Conservation (phyloP, 129 eudicot species). For the Logfia minima region DNA sequence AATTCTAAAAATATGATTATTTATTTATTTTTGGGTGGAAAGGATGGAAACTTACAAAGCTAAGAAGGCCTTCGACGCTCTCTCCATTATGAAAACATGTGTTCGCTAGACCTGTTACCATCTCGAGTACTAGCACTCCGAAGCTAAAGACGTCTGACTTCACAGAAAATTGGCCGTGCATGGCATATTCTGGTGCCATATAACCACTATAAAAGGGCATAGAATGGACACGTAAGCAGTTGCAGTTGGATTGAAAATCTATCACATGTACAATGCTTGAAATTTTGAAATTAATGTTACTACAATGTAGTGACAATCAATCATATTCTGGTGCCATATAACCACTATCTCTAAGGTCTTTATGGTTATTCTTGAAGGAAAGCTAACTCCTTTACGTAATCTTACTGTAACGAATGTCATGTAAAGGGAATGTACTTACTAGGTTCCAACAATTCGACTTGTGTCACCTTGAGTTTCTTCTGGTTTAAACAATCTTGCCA, state of each 20-base stretch:
- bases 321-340: no score
- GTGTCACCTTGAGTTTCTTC: constrained; percentile 20
- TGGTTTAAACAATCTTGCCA: constrained; percentile 19
- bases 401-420: background rate
- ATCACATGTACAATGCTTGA: no score
- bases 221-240: background rate
- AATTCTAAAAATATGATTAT: background rate
- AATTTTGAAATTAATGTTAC: no score
- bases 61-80: background rate
- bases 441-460: constrained; percentile 22
- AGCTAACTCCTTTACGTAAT: background rate
- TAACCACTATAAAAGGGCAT: background rate
- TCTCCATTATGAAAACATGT: background rate
- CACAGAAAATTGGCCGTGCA: constrained; percentile 13
- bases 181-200: constrained; percentile 17
- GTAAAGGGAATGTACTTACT: constrained; percentile 7
- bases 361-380: background rate
- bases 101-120: constrained; percentile 13
- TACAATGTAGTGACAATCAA: no score
- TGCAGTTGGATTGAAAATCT: no score
- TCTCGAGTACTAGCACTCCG: constrained; percentile 8
- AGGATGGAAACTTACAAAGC: background rate
- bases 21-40: background rate
- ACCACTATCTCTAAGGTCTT: no score
- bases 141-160: constrained; percentile 12